Base-by-base conservation (phyloP, 2,329 filamentous ascomycete species). In the Alternaria arborescens region DNA sequence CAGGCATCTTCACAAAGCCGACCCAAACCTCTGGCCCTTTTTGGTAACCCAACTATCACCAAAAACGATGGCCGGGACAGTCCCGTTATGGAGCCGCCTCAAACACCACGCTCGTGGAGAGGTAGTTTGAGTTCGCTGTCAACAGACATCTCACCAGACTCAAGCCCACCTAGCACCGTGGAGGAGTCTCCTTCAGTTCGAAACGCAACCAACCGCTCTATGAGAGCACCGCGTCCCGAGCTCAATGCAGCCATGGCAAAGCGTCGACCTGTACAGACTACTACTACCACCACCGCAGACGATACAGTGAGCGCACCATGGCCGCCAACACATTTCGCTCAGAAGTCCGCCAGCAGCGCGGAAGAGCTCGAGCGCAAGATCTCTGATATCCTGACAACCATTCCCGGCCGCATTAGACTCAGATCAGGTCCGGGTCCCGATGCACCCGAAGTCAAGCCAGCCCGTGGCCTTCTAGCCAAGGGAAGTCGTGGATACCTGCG, bases 281-380 rank as follows among this genome's bases (percentile, higher is more conserved):
- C 73, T 53, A 66, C 40, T 8, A 78, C 73, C 53, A 42, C 40
- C 0, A 90, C 64, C 8, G 14, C 18, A 2, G 64, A 69, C 10
- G 47, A 48, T 4, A 55, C 62, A 11, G 55, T 63, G 8, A 71
- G 61, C 41, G 60, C 71, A 10, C 74, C 75, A 34, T 78, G 76
- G 76, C 76, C 75, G 16, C 76, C 76, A 18, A 74, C 75, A 22
- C 72, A 75, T 26, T 78, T 78, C 56, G 66, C 61, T 12, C 72
- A 75, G 38, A 72, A 71, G 41, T 55, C 64, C 28, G 52, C 65
- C 10, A 71, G 62, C 36, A 75, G 70, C 30, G 72, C 70, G 10
- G 89, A 92, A 65, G 87, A 92, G 57, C 83, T 97, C 14, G 91
- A 93, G 66, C 87, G 89, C 64, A 92, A 94, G 74, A 94, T 97